Conservation (phyloP, 2,329 filamentous ascomycete species). For the Xylaria sp. region DNA sequence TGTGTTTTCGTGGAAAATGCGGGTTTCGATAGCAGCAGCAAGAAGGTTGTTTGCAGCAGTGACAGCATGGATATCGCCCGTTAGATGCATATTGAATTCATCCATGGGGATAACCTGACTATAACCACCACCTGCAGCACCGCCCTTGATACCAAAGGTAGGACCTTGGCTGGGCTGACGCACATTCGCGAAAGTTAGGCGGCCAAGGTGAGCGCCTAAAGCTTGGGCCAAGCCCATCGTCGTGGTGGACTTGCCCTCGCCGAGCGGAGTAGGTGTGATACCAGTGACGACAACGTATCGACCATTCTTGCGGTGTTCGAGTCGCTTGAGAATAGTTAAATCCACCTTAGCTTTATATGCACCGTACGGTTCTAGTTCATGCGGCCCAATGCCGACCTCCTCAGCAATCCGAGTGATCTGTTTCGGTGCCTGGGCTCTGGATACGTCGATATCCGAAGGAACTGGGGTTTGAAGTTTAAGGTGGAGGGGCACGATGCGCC, state of each 20-base stretch:
- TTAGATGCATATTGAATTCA: constrained; percentile 98
- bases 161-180: constrained; percentile 96
- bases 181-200: constrained; percentile 94
- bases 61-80: constrained; percentile 97
- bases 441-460: constrained; percentile 95
- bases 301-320: constrained; percentile 87
- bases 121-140: constrained; percentile 96
- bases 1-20: constrained; percentile 97
- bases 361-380: constrained; percentile 94
- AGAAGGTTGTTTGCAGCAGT: constrained; percentile 97
- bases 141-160: constrained; percentile 98
- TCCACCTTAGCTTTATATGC: constrained; percentile 97
- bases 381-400: constrained; percentile 86
- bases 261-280: constrained; percentile 95
- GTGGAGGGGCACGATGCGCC: constrained; percentile 83
- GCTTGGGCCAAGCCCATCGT: constrained; percentile 96
- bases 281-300: constrained; percentile 93
- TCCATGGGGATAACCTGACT: constrained; percentile 99
- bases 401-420: constrained; percentile 84
- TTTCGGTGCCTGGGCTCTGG: constrained; percentile 90
- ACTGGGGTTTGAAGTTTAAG: constrained; percentile 82
- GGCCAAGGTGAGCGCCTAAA: constrained; percentile 85
- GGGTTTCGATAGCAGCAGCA: constrained; percentile 94
- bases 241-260: constrained; percentile 98
- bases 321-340: constrained; percentile 80